Base-by-base conservation (phyloP, 352 stramenopile genomes). In the Phytophthora nicotianae region DNA sequence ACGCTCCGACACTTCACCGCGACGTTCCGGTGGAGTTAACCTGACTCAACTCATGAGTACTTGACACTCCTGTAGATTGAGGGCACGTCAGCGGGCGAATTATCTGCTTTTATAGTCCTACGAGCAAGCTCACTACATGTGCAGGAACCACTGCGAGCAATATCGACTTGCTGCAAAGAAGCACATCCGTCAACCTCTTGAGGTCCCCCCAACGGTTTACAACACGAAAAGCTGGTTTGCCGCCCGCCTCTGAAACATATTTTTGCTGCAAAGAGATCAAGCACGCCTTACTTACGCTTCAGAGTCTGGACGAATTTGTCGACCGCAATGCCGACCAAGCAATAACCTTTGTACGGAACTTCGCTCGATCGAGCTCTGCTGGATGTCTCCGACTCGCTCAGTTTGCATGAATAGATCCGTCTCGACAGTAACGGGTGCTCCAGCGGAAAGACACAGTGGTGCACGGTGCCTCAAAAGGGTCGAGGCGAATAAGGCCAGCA, bases 31-130 rank as follows among this genome's bases (percentile, higher is more conserved):
- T 53, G 47, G 14, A 45, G 16, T 56, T 45, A 20, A 54, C 23
- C 43, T 62, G 55, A 62, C 49, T 58, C 48, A 65, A 46, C 11
- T 20, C 29, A 29, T 51, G 32, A 35, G 23, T 35, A 52, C 50
- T 70, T 70, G 50, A 66, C 53, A 16, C 29, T 64, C 29, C 55
- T 57, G 49, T 37, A 37, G 21, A 58, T 69, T 58, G 60, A 62
- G 43, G 59, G 43, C 40, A 64, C 47, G 52, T 23, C 46, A 56
- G 20, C 51, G 21, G 33, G n/a, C 58, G 47, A 24, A 24, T 33
- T 32, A 51, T 60, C 56, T 43, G 35, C 53, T 11, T 35, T 40
- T 58, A 38, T 38, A 38, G 32, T 10, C 38, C 9, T 46, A 46
- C n/a, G 19, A 2, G 4, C n/a, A 46, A 46, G 16, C 3, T 24